phyloP scores from a whole-genome alignment of 129 eudicot species.

The Helichrysum umbraculigerum region DNA sequence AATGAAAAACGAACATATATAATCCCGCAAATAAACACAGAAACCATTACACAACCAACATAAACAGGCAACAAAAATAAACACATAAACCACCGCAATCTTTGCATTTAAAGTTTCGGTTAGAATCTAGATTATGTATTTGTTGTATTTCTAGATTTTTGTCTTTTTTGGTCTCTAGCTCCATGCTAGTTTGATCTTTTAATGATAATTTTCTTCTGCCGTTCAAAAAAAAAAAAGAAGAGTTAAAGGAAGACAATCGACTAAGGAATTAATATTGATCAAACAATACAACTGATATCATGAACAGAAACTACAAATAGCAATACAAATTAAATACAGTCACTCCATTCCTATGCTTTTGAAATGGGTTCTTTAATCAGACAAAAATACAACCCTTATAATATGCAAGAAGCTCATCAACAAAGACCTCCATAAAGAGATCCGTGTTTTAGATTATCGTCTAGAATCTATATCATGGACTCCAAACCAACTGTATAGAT shows the following conservation, averaged over 20 bases:
- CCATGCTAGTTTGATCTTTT: no score
- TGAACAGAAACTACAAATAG: neutral
- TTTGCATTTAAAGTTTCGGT: no score
- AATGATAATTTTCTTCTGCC: no score
- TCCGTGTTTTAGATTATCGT: conserved; percentile 5
- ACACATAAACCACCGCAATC: no score
- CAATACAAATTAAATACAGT: conserved; percentile 9
- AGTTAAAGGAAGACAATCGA: neutral
- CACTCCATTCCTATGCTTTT: conserved; percentile 39
- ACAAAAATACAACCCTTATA: conserved; percentile 27
- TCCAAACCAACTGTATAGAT: conserved; percentile 8
- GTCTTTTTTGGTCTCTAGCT: no score
- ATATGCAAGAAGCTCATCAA: neutral
- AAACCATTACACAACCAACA: no score
- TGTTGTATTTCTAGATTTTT: no score
- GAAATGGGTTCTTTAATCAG: conserved; percentile 40
- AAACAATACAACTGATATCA: neutral
- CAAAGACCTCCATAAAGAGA: conserved; percentile 20
- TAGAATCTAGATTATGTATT: no score
- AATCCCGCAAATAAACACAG: no score
- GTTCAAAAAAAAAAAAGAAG: neutral
- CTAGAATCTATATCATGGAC: conserved; percentile 21
- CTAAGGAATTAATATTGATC: neutral
- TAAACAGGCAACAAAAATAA: no score
- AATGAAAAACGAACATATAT: no score